Conservation (phyloP, 352 stramenopile species). For the Globisporangium echinulatum region DNA sequence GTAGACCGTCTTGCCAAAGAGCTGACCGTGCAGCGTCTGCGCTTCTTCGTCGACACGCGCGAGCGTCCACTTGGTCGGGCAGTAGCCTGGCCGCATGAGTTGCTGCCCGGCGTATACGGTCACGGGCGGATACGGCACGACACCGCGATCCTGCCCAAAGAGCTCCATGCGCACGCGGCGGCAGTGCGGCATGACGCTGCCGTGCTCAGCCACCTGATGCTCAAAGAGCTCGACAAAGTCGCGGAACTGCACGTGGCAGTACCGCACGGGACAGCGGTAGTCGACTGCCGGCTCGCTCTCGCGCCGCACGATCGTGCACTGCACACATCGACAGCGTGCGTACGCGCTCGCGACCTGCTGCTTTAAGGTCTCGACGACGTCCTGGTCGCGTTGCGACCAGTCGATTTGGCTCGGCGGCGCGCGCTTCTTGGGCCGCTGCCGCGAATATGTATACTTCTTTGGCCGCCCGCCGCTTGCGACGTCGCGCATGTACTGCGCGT, state of each 20-base stretch:
- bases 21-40: constrained; percentile 17
- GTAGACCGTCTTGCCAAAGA: constrained; percentile 13
- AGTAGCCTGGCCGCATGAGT: constrained; percentile 20
- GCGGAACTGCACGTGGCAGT: constrained; percentile 25
- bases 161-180: constrained; percentile 28
- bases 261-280: constrained; percentile 9
- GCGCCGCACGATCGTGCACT: constrained; percentile 7
- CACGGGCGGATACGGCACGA: constrained; percentile 24
- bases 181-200: constrained; percentile 30
- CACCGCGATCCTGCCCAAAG: constrained; percentile 26
- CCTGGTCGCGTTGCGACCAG: constrained; percentile 7
- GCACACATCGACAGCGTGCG: constrained; percentile 10
- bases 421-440: background rate
- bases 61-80: constrained; percentile 40
- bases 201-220: constrained; percentile 52
- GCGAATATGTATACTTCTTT: background rate
- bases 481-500: background rate
- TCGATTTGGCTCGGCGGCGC: constrained; percentile 5
- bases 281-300: background rate
- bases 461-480: background rate
- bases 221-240: constrained; percentile 40
- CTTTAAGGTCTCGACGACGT: constrained; percentile 3
- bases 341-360: background rate
- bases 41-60: constrained; percentile 34
- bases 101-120: constrained; percentile 57